Evolutionary conservation across 2,329 filamentous ascomycete species (phyloP).

Genomic region (Knufia fluminis): DNA sequence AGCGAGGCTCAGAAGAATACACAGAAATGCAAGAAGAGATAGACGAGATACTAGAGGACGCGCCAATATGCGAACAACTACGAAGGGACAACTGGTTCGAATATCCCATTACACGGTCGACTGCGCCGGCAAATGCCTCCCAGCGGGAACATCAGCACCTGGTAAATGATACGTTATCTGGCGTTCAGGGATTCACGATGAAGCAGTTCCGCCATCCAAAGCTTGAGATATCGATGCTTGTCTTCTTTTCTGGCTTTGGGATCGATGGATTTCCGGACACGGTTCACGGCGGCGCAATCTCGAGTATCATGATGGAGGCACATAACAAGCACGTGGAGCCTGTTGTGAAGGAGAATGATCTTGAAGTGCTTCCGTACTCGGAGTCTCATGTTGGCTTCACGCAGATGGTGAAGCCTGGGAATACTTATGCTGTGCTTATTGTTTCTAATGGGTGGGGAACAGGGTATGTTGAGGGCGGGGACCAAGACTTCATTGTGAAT

Average conservation of each 20-base stretch:
- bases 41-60: slow-evolving; percentile 26
- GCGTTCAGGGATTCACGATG: slow-evolving; percentile 32
- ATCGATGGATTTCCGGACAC: slow-evolving; percentile 61
- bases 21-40: slow-evolving; percentile 25
- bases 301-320: slow-evolving; percentile 60
- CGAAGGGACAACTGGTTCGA: slow-evolving; percentile 30
- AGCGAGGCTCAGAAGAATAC: slow-evolving; percentile 31
- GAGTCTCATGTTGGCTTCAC: background rate
- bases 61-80: slow-evolving; percentile 31
- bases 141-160: slow-evolving; percentile 17
- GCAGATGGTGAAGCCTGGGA: slow-evolving; percentile 35
- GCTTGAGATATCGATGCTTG: slow-evolving; percentile 51
- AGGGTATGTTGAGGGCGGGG: background rate
- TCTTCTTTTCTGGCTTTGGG: slow-evolving; percentile 55
- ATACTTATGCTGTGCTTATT: background rate
- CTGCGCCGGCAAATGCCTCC: slow-evolving; percentile 26
- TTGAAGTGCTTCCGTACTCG: slow-evolving; percentile 41
- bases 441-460: background rate
- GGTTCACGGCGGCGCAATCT: slow-evolving; percentile 61
- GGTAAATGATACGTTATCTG: slow-evolving; percentile 32
- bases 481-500: background rate
- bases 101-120: slow-evolving; percentile 30
- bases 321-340: slow-evolving; percentile 36
- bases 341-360: slow-evolving; percentile 13
- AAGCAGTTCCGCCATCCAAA: slow-evolving; percentile 56